These are phyloP conservation scores for Tylopilus sp. DNA, from an alignment of 1,284 basidiomycete genomes.

Conservation along the genomic window DNA sequence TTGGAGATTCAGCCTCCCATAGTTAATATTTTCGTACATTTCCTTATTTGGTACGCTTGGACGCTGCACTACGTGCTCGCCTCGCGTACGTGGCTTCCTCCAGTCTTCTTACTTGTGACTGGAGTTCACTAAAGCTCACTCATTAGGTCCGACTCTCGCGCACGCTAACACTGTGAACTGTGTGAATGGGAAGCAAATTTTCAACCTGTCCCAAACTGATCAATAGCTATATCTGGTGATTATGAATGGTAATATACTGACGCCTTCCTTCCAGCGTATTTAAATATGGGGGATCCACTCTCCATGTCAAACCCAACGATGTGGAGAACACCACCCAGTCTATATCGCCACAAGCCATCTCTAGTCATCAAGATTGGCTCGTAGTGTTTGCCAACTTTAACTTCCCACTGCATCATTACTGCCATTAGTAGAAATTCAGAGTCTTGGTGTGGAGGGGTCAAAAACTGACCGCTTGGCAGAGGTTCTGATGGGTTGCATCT, in stretches of 20 bases:
- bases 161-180: too few species aligned
- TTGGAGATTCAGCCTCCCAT: too few species aligned
- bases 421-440: background rate
- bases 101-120: too few species aligned
- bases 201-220: conserved; percentile 4
- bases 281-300: conserved; percentile 12
- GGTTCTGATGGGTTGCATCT: conserved; percentile 9
- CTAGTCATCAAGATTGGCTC: conserved; percentile 22
- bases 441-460: background rate
- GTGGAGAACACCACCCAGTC: conserved; percentile 19
- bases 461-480: conserved; percentile 16
- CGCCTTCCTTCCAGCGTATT: conserved; percentile 15
- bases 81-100: too few species aligned
- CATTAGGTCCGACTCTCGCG: too few species aligned
- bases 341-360: conserved; percentile 29
- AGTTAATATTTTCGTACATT: too few species aligned
- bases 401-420: conserved; percentile 20
- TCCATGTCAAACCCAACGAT: conserved; percentile 17
- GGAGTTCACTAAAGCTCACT: too few species aligned
- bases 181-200: conserved; percentile 4
- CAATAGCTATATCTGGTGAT: too few species aligned
- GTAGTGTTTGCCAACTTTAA: conserved; percentile 20
- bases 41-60: too few species aligned
- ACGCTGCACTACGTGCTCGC: too few species aligned
- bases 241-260: background rate